Base-by-base conservation (phyloP, 208 protist species). In the Trypanosoma avium region DNA sequence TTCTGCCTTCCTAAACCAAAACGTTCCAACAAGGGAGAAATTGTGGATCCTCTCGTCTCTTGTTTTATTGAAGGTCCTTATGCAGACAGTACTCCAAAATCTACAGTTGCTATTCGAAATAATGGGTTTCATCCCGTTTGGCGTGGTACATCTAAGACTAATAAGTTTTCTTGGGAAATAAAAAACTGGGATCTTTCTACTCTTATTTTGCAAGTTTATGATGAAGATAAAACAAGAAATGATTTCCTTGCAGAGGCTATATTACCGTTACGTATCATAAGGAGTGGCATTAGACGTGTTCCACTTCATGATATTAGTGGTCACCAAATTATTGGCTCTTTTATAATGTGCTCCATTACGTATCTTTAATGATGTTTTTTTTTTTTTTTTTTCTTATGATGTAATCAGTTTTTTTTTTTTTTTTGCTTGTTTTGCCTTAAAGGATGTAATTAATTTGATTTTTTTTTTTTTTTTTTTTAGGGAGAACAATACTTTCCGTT, bases 111-210 rank as follows among this genome's bases (percentile, higher is more conserved):
- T 4, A 71, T 90, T 48, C 66, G 56, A 43, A 80, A 88, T 67
- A 90, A 91, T 67, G 82, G 82, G 26, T 90, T 91, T 57, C 81
- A 92, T 61, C 84, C 88, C 0, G 75, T 90, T 6, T 91, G 87
- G 87, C 71, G 66, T 27, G 81, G 82, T 15, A 48, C 75, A 27
- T 15, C 22, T 17, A 65, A 73, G 48, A 47, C 45, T 12, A 85
- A 64, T 54, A 70, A 66, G 12, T 80, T 77, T 50, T 72, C 52
- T 45, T 91, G 76, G 70, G 64, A 75, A 30, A 67, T 91, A 19
- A 22, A 81, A 30, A 61, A 77, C 30, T 84, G 71, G 68, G 68
- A 63, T 8, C 62, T 88, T 46, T 78, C 87, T 1, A 80, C 73
- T 15, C 65, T 90, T 27, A 75, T 85, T 42, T 5, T 90, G n/a